Conservation (phyloP, 176 grass and related monocot species). For the Ananas comosus region DNA sequence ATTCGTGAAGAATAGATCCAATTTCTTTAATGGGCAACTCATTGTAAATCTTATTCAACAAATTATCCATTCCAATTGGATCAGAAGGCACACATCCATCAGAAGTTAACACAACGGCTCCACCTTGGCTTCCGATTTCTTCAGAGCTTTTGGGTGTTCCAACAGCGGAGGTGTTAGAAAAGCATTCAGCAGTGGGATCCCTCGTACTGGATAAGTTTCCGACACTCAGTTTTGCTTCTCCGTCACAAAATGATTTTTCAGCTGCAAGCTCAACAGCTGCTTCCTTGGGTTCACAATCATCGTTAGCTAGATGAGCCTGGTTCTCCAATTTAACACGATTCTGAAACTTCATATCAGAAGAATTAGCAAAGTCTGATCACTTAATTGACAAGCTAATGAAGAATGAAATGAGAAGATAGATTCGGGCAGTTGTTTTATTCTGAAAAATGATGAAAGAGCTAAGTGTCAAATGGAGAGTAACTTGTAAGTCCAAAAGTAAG, state of each 20-base stretch:
- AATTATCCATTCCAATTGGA: constrained; percentile 20
- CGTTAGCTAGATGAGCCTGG: constrained; percentile 24
- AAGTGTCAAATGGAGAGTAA: neutral
- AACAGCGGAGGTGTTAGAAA: constrained; percentile 13
- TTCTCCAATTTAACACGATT: constrained; percentile 6
- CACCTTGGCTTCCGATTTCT: constrained; percentile 16
- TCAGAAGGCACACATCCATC: constrained; percentile 1
- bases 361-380: neutral
- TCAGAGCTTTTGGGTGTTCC: constrained; percentile 2
- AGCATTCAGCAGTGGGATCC: constrained; percentile 4
- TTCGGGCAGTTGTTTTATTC: no score
- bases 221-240: constrained; percentile 13
- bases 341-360: constrained; percentile 22
- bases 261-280: constrained; percentile 12
- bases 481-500: no score
- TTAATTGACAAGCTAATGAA: neutral
- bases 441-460: no score
- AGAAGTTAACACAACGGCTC: constrained; percentile 13
- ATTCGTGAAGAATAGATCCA: constrained; percentile 20
- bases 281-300: constrained; percentile 20
- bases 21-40: constrained; percentile 15
- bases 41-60: constrained; percentile 17
- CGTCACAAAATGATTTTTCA: constrained; percentile 18
- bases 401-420: no score
- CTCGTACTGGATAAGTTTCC: constrained; percentile 8